Evolutionary conservation across 148 eudicot genomes (phyloP).

Genomic region (Chenopodium quinoa): DNA sequence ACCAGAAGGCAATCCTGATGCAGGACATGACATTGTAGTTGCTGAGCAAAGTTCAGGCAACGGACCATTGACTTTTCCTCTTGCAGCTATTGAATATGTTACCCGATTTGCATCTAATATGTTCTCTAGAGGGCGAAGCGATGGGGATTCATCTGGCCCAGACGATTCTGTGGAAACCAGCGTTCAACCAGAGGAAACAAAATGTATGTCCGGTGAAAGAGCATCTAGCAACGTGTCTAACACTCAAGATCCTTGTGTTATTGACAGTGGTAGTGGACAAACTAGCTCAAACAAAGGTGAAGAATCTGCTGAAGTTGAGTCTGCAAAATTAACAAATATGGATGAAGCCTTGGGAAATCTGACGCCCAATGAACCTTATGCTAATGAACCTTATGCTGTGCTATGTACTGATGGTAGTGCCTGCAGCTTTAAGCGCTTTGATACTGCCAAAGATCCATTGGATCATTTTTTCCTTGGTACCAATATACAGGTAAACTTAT

Average conservation of each 20-base stretch:
- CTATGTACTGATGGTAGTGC: conserved; percentile 26
- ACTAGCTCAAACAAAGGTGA: conserved; percentile 30
- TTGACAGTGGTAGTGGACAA: conserved; percentile 30
- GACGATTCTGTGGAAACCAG: conserved; percentile 41
- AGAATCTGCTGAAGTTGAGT: conserved; percentile 31
- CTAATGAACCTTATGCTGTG: conserved; percentile 19
- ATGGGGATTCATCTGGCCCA: conserved; percentile 37
- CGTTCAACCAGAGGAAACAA: conserved; percentile 32
- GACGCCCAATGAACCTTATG: conserved; percentile 30
- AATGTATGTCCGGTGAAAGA: conserved; percentile 30
- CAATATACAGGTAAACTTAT: conserved; percentile 44
- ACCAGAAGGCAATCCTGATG: conserved; percentile 40
- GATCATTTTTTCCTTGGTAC: conserved; percentile 76
- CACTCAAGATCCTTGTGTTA: conserved; percentile 40
- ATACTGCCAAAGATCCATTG: conserved; percentile 73
- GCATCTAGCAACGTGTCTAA: conserved; percentile 33
- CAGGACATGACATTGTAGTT: conserved; percentile 39
- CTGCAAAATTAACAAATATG: conserved; percentile 31
- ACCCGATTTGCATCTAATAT: conserved; percentile 79
- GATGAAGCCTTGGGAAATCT: conserved; percentile 39
- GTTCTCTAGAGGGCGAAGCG: conserved; percentile 64
- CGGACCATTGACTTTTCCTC: conserved; percentile 74
- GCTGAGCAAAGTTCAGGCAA: conserved; percentile 55
- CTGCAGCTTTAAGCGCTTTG: conserved; percentile 77
- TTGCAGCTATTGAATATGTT: conserved; percentile 74